Base-by-base conservation (phyloP, 768 basidiomycete species). In the Leucocoprinus birnbaumii region DNA sequence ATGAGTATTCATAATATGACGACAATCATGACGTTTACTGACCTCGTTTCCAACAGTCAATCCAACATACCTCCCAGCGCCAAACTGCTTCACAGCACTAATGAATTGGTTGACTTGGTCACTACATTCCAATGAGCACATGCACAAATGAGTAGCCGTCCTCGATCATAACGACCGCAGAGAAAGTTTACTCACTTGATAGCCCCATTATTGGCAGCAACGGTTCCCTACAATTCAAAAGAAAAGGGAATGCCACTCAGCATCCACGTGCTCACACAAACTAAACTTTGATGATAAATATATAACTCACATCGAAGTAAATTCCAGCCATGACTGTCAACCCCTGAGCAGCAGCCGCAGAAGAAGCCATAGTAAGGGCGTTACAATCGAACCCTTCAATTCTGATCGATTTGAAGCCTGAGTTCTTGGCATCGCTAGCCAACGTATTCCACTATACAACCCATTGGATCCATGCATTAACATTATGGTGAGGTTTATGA, bases 1-100 rank as follows among this genome's bases (percentile, higher is more conserved):
- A 40, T 24, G 27, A 8, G 21, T 37, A 27, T 6, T 18, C n/a
- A 8, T 27, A 34, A 24, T 18, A 34, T 16, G 21, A 35, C 22
- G 3, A 34, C 7, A 27, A n/a, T 13, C 27, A n/a, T n/a, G n/a
- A n/a, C 25, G 13, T 14, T 27, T 13, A 11, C 60, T 48, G 2
- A 67, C 69, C 63, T 75, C 73, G 48, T 75, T 75, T 43, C 73
- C 73, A 48, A 75, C 59, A 0, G 70, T 69, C 45, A 75, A 60
- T 4, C 70, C 73, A 43, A 65, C 56, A 56, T 68, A 75, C 56
- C 66, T 60, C 3, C 62, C 63, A 2, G 66, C 56, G 7, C 73
- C 72, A 34, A 68, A 74, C 53, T 65, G 66, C 8, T 35, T 55
- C 50, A 66, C 67, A 10, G 72, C 71, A 8, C 55, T 47, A 16